Evolutionary conservation across 2,329 filamentous ascomycete genomes (phyloP).

Genomic region (Cadophora sp.): DNA sequence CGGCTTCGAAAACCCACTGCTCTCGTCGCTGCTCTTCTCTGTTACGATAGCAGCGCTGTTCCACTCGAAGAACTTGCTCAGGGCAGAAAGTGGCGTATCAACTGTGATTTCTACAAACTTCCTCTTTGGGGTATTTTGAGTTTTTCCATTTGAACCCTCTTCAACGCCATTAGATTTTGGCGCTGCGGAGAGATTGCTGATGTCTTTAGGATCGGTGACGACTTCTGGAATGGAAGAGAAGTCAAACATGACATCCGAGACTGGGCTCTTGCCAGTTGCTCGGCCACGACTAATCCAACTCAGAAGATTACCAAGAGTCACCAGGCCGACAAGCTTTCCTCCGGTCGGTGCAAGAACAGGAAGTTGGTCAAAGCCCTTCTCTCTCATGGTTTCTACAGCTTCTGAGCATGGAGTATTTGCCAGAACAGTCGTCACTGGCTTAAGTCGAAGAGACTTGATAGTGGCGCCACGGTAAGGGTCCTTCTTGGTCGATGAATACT

Average conservation of each 20-base stretch:
- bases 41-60: constrained; percentile 96
- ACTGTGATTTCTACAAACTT: constrained; percentile 94
- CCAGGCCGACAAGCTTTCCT: constrained; percentile 82
- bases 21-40: constrained; percentile 65
- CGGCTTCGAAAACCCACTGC: constrained; percentile 68
- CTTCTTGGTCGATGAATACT: constrained; percentile 47
- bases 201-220: constrained; percentile 82
- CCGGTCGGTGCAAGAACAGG: constrained; percentile 79
- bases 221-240: constrained; percentile 88
- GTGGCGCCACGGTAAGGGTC: constrained; percentile 82
- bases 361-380: constrained; percentile 97
- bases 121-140: constrained; percentile 56
- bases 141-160: constrained; percentile 42
- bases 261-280: constrained; percentile 73
- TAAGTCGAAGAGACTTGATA: constrained; percentile 83
- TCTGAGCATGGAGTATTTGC: constrained; percentile 76
- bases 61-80: constrained; percentile 97
- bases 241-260: constrained; percentile 95
- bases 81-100: constrained; percentile 81
- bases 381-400: constrained; percentile 97
- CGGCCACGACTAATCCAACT: constrained; percentile 87
- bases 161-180: constrained; percentile 42
- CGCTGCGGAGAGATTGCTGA: constrained; percentile 49
- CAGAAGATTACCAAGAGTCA: constrained; percentile 93
- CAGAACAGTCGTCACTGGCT: constrained; percentile 88